Evolutionary conservation across 2,329 filamentous ascomycete species (phyloP), one percentile per base, ranked within the genome.

Genomic region (Akanthomyces muscarius): DNA sequence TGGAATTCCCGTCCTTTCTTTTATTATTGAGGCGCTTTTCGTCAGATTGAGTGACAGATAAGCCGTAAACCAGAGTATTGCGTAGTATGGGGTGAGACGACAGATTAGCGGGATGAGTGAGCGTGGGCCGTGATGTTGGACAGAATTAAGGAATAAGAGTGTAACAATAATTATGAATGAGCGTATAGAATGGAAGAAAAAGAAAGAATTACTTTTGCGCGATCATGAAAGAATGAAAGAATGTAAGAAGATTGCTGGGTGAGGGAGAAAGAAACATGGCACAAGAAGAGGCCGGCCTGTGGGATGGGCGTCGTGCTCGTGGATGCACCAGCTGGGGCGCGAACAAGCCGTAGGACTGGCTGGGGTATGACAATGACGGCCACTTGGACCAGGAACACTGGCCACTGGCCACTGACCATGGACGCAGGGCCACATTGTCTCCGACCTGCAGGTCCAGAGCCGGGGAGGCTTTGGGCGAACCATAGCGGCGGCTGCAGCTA

Each of bases 401-500:
- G 14, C 13, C 47, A 41, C 53, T 10, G 53, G 21, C 53, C 42
- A 47, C 8, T 36, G 44, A n/a, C 44, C 55, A 41, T 48, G 33
- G 45, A 51, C 38, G 56, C 30, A 50, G 56, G 30, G 56, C 48
- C 51, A 48, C 21, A 54, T 48, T 54, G 51, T 60, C 47, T 60
- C 47, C 50, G 57, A 60, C 47, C 47, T 61, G 59, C 50, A 61
- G 51, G 51, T 41, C 50, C 59, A 51, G 45, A 48, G 57, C 36
- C 13, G n/a, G 13, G n/a, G 42, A 41, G 45, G 33, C 28, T 42
- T n/a, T 28, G n/a, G 30, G 45, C 16, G 38, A 30, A 47, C 30
- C 30, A 41, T 8, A 51, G 28, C 38, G 53, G 52, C 45, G 38
- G 53, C 61, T 63, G 61, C 61, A 53, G 61, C 61, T 63, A 63